A percentile compares a stretch with the other conserved stretches of the same genome.
phyloP scores from a whole-genome alignment of 2,329 filamentous ascomycete genomes.

The Aspergillus intermedius region DNA sequence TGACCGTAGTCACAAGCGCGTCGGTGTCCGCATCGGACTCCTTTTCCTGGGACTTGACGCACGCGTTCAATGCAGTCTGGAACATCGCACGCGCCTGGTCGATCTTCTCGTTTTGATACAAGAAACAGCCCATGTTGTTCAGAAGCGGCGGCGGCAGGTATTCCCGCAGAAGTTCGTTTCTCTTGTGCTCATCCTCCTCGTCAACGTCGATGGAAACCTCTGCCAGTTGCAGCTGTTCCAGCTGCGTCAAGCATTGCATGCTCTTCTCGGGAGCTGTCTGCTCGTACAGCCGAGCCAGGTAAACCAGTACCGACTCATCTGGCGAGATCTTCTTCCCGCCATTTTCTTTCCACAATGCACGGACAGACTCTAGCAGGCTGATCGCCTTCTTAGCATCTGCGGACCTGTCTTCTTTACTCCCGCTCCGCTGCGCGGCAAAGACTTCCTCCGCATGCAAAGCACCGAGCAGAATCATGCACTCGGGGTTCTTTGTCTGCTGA shows the following conservation, averaged over 20 bases:
- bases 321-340: conserved; percentile 74
- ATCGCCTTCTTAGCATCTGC: conserved; percentile 82
- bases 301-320: conserved; percentile 82
- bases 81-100: conserved; percentile 78
- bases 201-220: conserved; percentile 58
- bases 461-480: conserved; percentile 86
- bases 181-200: conserved; percentile 59
- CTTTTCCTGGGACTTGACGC: conserved; percentile 62
- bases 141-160: conserved; percentile 80
- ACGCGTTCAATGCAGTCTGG: conserved; percentile 83
- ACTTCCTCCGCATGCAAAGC: conserved; percentile 93
- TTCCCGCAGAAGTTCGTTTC: conserved; percentile 59
- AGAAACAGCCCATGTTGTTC: conserved; percentile 96
- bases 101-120: conserved; percentile 80
- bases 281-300: conserved; percentile 88
- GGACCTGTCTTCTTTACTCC: conserved; percentile 84
- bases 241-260: conserved; percentile 81
- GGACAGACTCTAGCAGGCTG: conserved; percentile 73
- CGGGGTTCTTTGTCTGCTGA: conserved; percentile 72
- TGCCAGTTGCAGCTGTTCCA: conserved; percentile 82
- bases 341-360: conserved; percentile 77
- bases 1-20: conserved; percentile 88
- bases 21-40: conserved; percentile 76
- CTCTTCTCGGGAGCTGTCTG: conserved; percentile 79
- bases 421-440: conserved; percentile 67